phyloP scores from a whole-genome alignment of 805 yeast genomes.

The Starmerella tilneyi region DNA sequence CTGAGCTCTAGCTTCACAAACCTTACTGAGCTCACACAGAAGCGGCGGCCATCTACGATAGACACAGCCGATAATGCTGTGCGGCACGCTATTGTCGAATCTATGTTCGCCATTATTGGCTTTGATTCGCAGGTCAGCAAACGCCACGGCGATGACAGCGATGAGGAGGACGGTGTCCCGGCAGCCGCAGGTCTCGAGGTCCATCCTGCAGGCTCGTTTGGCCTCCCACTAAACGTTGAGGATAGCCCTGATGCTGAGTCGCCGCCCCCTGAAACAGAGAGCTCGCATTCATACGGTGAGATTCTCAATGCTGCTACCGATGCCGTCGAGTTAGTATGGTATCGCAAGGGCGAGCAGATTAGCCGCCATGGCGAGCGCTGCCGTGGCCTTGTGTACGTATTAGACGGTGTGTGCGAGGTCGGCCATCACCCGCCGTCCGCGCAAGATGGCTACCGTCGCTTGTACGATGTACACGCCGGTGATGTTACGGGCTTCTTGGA shows the following conservation, averaged over 20 bases:
- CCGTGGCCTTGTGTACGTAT: slow-evolving; percentile 68
- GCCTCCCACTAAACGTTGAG: background rate
- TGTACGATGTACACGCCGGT: slow-evolving; percentile 60
- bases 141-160: background rate
- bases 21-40: background rate
- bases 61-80: slow-evolving; percentile 22
- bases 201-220: slow-evolving; percentile 6
- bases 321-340: slow-evolving; percentile 45
- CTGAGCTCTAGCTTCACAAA: slow-evolving; percentile 6
- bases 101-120: slow-evolving; percentile 23
- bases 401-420: slow-evolving; percentile 68
- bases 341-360: slow-evolving; percentile 45
- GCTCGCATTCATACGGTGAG: slow-evolving; percentile 33
- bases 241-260: background rate
- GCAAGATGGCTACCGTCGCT: slow-evolving; percentile 12
- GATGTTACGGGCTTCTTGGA: slow-evolving; percentile 84
- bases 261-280: background rate
- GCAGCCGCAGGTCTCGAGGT: slow-evolving; percentile 1
- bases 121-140: slow-evolving; percentile 15
- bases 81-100: slow-evolving; percentile 22
- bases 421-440: slow-evolving; percentile 30
- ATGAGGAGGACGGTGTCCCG: background rate
- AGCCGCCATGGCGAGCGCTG: slow-evolving; percentile 56
- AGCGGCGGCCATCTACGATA: background rate
- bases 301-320: slow-evolving; percentile 35